These are phyloP conservation scores for Botryotinia narcissicola DNA, from an alignment of 2,329 filamentous ascomycete genomes.

Conservation along the genomic window DNA sequence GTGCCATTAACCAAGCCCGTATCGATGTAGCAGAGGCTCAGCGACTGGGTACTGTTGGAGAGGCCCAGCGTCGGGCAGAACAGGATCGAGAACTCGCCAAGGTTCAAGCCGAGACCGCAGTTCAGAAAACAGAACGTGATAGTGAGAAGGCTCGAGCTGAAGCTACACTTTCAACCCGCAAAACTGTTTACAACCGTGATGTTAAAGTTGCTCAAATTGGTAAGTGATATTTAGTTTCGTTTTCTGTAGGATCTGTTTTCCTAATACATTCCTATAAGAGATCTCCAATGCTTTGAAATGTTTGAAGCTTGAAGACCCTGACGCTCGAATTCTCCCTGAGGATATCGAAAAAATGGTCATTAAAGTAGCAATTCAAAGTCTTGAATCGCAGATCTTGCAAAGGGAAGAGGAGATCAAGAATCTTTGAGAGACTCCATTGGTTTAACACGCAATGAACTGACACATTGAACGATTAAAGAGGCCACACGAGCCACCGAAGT, in stretches of 20 bases:
- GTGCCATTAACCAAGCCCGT: conserved; percentile 74
- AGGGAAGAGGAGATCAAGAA: background rate
- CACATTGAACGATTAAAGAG: conserved; percentile 38
- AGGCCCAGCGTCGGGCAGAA: conserved; percentile 73
- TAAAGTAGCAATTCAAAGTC: background rate
- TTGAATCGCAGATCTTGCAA: background rate
- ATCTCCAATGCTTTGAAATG: background rate
- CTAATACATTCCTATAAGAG: background rate
- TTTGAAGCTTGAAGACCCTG: background rate
- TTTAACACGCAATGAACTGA: background rate
- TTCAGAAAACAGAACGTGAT: conserved; percentile 80
- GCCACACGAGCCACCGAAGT: conserved; percentile 71
- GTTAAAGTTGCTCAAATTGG: conserved; percentile 71
- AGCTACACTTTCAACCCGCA: conserved; percentile 68
- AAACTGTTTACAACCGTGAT: conserved; percentile 70
- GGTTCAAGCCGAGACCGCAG: conserved; percentile 73
- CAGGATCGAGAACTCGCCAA: conserved; percentile 85
- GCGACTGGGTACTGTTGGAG: conserved; percentile 68
- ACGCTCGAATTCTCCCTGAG: background rate
- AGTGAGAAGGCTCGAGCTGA: conserved; percentile 78
- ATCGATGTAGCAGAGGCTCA: conserved; percentile 65
- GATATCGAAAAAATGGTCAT: background rate
- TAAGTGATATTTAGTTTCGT: background rate
- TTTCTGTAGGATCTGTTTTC: background rate
- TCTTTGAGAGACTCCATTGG: background rate